Evolutionary conservation across 2,329 filamentous ascomycete species (phyloP).

Genomic region (Biscogniauxia sp.): DNA sequence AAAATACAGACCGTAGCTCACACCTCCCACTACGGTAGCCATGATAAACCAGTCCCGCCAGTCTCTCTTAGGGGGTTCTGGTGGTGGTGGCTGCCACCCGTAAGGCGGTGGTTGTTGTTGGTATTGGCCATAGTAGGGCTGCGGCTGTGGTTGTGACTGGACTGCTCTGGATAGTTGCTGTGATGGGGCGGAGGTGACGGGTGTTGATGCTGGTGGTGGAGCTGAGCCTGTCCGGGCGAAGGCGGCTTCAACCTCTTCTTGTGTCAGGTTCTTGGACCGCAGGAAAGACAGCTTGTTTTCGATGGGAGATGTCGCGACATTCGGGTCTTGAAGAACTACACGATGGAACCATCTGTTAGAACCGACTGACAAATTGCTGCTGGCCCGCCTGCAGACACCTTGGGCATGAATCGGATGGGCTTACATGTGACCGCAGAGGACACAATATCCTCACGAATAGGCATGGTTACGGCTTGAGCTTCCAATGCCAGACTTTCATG

Average conservation of each 20-base stretch:
- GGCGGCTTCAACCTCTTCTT: constrained; percentile 88
- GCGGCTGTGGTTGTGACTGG: constrained; percentile 35
- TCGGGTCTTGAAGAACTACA: constrained; percentile 88
- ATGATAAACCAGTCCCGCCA: constrained; percentile 99
- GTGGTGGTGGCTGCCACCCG: constrained; percentile 57
- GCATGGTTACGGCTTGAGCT: constrained; percentile 47
- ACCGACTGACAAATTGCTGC: not conserved
- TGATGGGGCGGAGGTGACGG: constrained; percentile 41
- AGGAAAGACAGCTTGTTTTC: constrained; percentile 93
- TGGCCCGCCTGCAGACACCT: not conserved
- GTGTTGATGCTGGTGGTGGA: constrained; percentile 43
- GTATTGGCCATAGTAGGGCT: constrained; percentile 46
- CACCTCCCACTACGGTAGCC: constrained; percentile 89
- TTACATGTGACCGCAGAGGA: constrained; percentile 33
- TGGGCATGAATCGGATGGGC: constrained; percentile 9
- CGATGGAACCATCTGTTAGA: constrained; percentile 3
- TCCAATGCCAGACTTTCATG: constrained; percentile 11
- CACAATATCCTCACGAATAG: constrained; percentile 80
- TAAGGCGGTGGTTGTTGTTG: constrained; percentile 45
- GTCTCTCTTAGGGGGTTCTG: constrained; percentile 72
- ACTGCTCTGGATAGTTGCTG: constrained; percentile 43
- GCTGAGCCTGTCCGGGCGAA: constrained; percentile 65
- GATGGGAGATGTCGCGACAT: constrained; percentile 81
- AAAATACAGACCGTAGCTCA: constrained; percentile 84
- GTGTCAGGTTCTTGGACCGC: constrained; percentile 93